Percentiles rank a stretch among this genome's conserved stretches.
Evolutionary conservation across 2,329 filamentous ascomycete species (phyloP).

Genomic region (Alternaria conjuncta): DNA sequence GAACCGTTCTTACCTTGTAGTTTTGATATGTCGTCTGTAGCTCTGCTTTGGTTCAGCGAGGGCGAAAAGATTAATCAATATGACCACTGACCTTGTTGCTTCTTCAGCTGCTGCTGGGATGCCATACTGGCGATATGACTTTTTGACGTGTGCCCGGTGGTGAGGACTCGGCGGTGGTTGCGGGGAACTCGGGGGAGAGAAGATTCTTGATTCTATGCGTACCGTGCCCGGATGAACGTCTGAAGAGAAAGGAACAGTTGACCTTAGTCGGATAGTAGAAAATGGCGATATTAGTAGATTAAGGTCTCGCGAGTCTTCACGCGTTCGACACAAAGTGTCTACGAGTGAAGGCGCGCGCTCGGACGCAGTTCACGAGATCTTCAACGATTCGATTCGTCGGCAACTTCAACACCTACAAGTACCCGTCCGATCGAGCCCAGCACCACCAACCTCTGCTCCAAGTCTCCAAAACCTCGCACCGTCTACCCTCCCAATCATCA

Average conservation of each 20-base stretch:
- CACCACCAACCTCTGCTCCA: neutral
- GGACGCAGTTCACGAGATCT: constrained; percentile 36
- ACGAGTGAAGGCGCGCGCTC: constrained; percentile 23
- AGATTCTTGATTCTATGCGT: neutral
- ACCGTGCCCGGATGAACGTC: too few species aligned
- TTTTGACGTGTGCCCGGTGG: neutral
- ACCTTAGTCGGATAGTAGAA: too few species aligned
- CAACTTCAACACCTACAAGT: constrained; percentile 10
- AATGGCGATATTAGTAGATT: too few species aligned
- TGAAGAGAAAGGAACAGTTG: too few species aligned
- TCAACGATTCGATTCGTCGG: constrained; percentile 24
- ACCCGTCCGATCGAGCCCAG: neutral
- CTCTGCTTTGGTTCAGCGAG: constrained; percentile 58
- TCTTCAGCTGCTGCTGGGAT: constrained; percentile 65
- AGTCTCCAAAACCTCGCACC: neutral
- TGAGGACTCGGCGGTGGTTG: constrained; percentile 8
- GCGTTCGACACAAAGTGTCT: constrained; percentile 1
- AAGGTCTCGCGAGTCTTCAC: neutral
- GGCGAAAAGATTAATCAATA: neutral
- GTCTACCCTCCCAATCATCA: neutral
- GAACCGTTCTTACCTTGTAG: constrained; percentile 58
- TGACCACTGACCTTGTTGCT: constrained; percentile 70
- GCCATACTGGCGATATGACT: constrained; percentile 51
- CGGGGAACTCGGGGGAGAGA: constrained; percentile 30
- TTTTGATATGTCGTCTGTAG: constrained; percentile 80